Conservation (phyloP, 345 rosid genomes). For the Populus davidiana region DNA sequence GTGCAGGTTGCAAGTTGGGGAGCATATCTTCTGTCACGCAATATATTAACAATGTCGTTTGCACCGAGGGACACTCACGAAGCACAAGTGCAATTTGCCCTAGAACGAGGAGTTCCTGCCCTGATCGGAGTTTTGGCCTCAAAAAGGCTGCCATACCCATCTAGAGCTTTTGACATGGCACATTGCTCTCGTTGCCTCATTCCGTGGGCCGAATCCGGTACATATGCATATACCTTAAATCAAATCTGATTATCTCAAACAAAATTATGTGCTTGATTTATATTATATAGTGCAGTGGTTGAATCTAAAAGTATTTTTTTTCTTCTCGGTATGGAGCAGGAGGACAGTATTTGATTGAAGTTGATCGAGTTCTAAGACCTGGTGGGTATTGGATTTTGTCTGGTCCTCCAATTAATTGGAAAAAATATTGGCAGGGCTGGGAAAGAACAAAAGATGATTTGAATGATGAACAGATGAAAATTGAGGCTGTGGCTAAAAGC, state of each 20-base stretch:
- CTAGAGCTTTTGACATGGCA: conserved; percentile 50
- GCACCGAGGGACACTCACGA: conserved; percentile 52
- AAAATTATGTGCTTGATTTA: too few species aligned
- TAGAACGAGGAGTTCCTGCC: conserved; percentile 49
- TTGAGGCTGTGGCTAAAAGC: conserved; percentile 42
- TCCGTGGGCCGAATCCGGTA: conserved; percentile 41
- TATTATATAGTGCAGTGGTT: background rate
- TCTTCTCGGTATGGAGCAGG: conserved; percentile 12
- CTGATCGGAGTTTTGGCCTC: conserved; percentile 42
- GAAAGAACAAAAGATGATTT: conserved; percentile 34
- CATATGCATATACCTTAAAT: background rate
- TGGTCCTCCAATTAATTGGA: conserved; percentile 56
- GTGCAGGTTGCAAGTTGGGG: conserved; percentile 53
- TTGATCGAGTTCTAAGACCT: conserved; percentile 43
- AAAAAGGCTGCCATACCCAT: conserved; percentile 44
- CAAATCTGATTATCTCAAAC: background rate
- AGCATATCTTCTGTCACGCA: conserved; percentile 39
- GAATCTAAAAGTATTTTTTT: background rate
- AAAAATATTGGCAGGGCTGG: conserved; percentile 42
- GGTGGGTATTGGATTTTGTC: conserved; percentile 66
- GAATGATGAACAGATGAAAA: conserved; percentile 38
- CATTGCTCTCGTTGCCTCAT: conserved; percentile 52
- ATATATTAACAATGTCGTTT: conserved; percentile 40
- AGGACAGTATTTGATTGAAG: conserved; percentile 48
- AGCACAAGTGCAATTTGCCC: conserved; percentile 48